A percentile compares a stretch with the other conserved stretches of the same genome.
Evolutionary conservation across 2,329 filamentous ascomycete species (phyloP).

Genomic region (Dendryphion nanum): DNA sequence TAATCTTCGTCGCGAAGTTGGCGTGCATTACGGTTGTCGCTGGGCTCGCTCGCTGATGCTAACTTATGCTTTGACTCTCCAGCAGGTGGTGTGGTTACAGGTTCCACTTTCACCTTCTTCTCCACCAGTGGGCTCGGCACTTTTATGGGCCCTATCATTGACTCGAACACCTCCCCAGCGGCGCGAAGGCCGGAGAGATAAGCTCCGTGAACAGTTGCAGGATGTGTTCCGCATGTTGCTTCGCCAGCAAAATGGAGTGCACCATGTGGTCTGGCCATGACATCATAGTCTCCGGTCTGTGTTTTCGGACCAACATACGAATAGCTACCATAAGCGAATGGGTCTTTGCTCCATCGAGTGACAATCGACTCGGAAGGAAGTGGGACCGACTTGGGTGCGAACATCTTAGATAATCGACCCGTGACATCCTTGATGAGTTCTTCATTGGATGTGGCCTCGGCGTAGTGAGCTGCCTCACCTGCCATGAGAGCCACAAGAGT

Average conservation of each 20-base stretch:
- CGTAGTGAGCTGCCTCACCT: conserved; percentile 86
- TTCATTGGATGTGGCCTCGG: conserved; percentile 73
- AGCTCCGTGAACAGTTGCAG: conserved; percentile 94
- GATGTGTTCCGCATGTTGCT: conserved; percentile 92
- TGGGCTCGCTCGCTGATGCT: conserved; percentile 14
- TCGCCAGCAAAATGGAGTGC: conserved; percentile 95
- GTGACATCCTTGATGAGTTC: conserved; percentile 79
- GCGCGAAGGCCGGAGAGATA: conserved; percentile 91
- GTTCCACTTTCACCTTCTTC: conserved; percentile 49
- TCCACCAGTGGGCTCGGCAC: conserved; percentile 72
- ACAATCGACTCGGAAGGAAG: conserved; percentile 81
- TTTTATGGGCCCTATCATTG: conserved; percentile 76
- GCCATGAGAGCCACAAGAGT: conserved; percentile 93
- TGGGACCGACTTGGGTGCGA: conserved; percentile 63
- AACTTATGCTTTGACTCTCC: conserved; percentile 23
- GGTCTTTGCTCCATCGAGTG: conserved; percentile 88
- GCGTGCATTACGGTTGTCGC: conserved; percentile 20
- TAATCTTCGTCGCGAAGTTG: conserved; percentile 45
- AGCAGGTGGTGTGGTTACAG: conserved; percentile 6
- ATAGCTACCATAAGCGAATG: conserved; percentile 90
- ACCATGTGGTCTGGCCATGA: conserved; percentile 80
- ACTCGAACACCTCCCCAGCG: conserved; percentile 79
- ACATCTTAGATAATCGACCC: conserved; percentile 72
- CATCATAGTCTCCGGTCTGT: conserved; percentile 82
- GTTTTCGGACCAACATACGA: conserved; percentile 87